Conservation (phyloP, 2,329 filamentous ascomycete genomes). For the Aspergillus melleus region DNA sequence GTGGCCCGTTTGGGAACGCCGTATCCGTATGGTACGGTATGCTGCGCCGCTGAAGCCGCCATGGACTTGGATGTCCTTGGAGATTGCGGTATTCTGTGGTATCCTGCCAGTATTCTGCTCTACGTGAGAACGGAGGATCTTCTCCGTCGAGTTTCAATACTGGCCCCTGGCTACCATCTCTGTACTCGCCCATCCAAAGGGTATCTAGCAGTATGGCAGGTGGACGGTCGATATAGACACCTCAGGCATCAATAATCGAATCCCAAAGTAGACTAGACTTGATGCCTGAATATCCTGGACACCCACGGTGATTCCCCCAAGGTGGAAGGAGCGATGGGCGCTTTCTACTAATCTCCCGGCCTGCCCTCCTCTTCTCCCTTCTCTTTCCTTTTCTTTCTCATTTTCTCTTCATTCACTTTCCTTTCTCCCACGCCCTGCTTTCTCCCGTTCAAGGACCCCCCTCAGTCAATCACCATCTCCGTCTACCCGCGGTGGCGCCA, state of each 20-base stretch:
- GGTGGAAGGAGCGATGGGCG: not conserved
- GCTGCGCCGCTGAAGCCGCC: not conserved
- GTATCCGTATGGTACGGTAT: not conserved
- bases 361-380: not conserved
- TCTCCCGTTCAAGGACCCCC: not conserved
- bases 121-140: too few relatives aligned
- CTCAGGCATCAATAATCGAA: not conserved
- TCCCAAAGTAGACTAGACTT: not conserved
- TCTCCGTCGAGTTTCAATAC: too few relatives aligned
- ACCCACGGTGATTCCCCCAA: not conserved
- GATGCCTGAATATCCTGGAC: not conserved
- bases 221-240: not conserved
- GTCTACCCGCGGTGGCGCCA: not conserved
- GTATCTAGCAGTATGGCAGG: too few relatives aligned
- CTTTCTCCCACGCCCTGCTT: not conserved
- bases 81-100: not conserved
- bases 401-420: not conserved
- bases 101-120: not conserved
- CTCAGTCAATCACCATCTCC: conserved; percentile 9
- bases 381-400: conserved; percentile 6
- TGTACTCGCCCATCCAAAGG: too few relatives aligned
- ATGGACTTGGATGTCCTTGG: too few relatives aligned
- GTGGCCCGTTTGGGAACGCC: not conserved
- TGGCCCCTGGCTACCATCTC: too few relatives aligned
- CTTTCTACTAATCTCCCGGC: too few relatives aligned